Percentiles rank a stretch among this genome's conserved stretches.
Conservation (phyloP, 2,329 filamentous ascomycete genomes). For the Akanthomyces lecanii region DNA sequence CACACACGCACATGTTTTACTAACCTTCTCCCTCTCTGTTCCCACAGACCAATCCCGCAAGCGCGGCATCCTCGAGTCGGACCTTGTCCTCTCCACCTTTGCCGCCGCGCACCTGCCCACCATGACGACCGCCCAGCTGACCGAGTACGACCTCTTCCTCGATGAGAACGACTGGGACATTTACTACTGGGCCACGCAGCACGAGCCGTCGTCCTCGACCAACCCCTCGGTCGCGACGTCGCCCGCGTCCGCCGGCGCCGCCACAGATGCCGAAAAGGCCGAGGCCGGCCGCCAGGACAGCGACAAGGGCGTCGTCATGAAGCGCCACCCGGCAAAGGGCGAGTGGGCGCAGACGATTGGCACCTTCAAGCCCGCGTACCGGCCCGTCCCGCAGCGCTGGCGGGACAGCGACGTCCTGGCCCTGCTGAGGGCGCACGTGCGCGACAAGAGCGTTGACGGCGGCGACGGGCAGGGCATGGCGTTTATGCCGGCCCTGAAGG, state of each 20-base stretch:
- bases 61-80: slow-evolving; percentile 89
- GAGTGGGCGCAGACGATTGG: slow-evolving; percentile 98
- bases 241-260: slow-evolving; percentile 25
- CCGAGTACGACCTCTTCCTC: slow-evolving; percentile 85
- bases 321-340: slow-evolving; percentile 45
- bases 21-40: background rate
- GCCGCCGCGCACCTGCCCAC: slow-evolving; percentile 70
- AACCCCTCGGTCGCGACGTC: slow-evolving; percentile 29
- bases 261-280: slow-evolving; percentile 21
- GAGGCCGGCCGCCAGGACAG: slow-evolving; percentile 17
- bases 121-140: slow-evolving; percentile 71
- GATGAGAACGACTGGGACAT: slow-evolving; percentile 99
- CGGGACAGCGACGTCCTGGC: slow-evolving; percentile 72
- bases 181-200: slow-evolving; percentile 98
- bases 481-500: slow-evolving; percentile 51
- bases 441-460: slow-evolving; percentile 46
- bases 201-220: slow-evolving; percentile 47
- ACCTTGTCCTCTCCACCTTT: slow-evolving; percentile 94
- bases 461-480: slow-evolving; percentile 46
- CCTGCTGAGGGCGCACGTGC: slow-evolving; percentile 77
- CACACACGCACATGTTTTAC: no score
- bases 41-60: slow-evolving; percentile 87
- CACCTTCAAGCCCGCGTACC: slow-evolving; percentile 88
- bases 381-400: slow-evolving; percentile 85
- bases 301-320: slow-evolving; percentile 24